Base-by-base conservation (phyloP, 331 rosid genomes). In the Acacia pycnantha region DNA sequence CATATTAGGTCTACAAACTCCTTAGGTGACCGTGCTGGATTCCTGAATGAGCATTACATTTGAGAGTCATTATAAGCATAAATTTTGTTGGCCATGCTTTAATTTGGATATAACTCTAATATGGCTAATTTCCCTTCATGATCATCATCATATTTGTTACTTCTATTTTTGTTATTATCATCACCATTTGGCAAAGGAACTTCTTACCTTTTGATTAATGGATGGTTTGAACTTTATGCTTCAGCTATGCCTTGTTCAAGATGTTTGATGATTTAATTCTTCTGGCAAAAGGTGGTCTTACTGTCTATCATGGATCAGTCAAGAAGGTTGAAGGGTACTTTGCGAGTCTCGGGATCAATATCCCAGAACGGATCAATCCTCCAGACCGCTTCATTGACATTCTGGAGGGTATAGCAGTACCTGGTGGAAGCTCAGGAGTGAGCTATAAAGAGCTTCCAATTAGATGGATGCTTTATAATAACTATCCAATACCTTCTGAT, bases 181-280 rank as follows among this genome's bases (percentile, higher is more conserved):
- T 27, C 21, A 13, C 21, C 44, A 10, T 69, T 69, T 40, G 73
- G 29, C 8, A 69, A 69, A 8, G 33, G 53, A 10, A 69, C 53
- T 68, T 27, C 58, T 82, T 64, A 31, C 67, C 72, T 14, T 24
- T 72, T 53, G 37, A 59, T 84, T 82, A 69, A 83, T 81, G 87
- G 78, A 82, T 72, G 70, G 73, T 58, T 79, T 51, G 56, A 61
- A 41, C 58, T 70, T 79, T 79, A 46, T 86, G 74, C 67, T 85
- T 88, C 98, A 96, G 99, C 88, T 93, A 92, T 85, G 90, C 94
- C 73, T 90, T 96, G 90, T 96, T 84, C 97, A 91, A 91, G 86
- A 96, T 96, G 99, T 96, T 96, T 82, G 99, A 96, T 62, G 99
- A 96, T 80, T 82, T 96, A 88, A 78, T 96, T 83, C 99, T 96